Percentiles rank a stretch among this genome's conserved stretches.
Conservation (phyloP, 768 basidiomycete genomes). For the Macrolepiota fuliginosa region DNA sequence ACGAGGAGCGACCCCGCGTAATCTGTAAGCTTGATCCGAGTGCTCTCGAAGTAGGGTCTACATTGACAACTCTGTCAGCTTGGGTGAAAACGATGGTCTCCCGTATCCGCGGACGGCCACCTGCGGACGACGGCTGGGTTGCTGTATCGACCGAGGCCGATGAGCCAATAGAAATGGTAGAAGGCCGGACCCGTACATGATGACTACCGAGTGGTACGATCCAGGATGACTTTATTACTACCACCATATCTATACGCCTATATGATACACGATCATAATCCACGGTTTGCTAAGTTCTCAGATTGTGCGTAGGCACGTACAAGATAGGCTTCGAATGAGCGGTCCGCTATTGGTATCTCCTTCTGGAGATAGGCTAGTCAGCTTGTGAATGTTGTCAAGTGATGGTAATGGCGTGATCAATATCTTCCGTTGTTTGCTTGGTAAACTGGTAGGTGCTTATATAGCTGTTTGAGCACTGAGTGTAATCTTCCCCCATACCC, state of each 20-base stretch:
- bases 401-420: slow-evolving; percentile 8
- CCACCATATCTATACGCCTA: background rate
- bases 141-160: slow-evolving; percentile 73
- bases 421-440: background rate
- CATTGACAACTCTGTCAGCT: slow-evolving; percentile 15
- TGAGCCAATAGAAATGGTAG: slow-evolving; percentile 64
- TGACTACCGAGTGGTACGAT: background rate
- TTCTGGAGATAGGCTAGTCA: background rate
- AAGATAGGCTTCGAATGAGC: no score
- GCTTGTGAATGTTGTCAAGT: background rate
- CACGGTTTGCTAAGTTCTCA: no score
- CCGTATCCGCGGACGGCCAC: slow-evolving; percentile 49
- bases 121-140: slow-evolving; percentile 67
- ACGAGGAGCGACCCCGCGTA: slow-evolving; percentile 36
- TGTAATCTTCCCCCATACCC: background rate
- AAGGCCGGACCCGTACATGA: slow-evolving; percentile 3
- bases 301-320: no score
- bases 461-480: background rate
- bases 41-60: background rate
- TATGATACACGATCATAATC: background rate
- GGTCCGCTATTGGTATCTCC: background rate
- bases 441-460: slow-evolving; percentile 6
- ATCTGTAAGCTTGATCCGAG: slow-evolving; percentile 34
- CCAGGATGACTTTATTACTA: background rate
- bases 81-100: slow-evolving; percentile 30